Evolutionary conservation across 148 eudicot genomes (phyloP), one percentile per base, ranked within the genome.

Genomic region (Gaultheria prostrata): DNA sequence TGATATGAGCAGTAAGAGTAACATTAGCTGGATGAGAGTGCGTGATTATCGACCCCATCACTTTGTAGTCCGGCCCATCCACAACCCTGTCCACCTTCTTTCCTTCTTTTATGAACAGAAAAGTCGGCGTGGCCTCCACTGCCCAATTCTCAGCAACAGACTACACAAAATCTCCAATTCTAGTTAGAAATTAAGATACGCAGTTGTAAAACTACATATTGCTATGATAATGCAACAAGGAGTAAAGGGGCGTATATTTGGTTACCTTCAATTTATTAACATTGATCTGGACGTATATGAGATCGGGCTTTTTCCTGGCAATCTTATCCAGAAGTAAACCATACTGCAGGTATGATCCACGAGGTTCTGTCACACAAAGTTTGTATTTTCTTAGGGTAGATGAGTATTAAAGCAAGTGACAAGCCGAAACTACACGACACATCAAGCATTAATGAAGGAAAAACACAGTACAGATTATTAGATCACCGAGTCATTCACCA

Each of bases 111-210:
- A 94, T 30, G 83, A 91, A 88, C 71, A 94, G 61, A 75, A 96
- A 94, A 10, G 98, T 90, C 3, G 98, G 98, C 97, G 92, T 90
- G 28, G 94, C 92, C 72, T 90, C 87, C 46, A 96, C 89, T 0
- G 67, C 54, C 81, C 76, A 90, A 30, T 91, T 89, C 84, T 70
- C 70, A 75, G 97, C 92, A 80, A 94, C 88, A 21, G 79, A 17
- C 98, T 96, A 87, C 86, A 89, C 17, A 69, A 74, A 72, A 70
- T 11, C 7, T 28, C 24, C 20, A 32, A 13, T 30, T 71, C 76
- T 30, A 3, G 20, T 67, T 6, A 67, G 35, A 13, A 13, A 67
- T 13, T n/a, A n/a, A 56, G 28, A 10, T 63, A 63, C 1, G 30
- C 8, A 67, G 28, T 13, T 30, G 15, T 13, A 7, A 67, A 26